Conservation (phyloP, 768 basidiomycete genomes). For the Termitomyces eurrhizus region DNA sequence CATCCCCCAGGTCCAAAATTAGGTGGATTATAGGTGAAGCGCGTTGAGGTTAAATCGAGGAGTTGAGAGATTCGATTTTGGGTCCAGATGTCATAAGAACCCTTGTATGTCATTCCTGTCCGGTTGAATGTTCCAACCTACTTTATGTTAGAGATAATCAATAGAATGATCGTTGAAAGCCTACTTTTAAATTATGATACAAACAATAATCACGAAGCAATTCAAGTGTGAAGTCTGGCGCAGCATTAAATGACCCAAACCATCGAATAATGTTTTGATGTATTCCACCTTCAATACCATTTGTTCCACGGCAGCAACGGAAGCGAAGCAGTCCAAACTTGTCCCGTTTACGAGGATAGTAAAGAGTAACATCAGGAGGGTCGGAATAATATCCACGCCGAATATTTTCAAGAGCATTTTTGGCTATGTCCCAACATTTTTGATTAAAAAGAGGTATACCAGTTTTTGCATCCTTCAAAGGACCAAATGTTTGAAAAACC, state of each 20-base stretch:
- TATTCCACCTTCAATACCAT: neutral
- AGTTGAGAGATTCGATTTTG: too few species aligned
- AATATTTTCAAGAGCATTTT: neutral
- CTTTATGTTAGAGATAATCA: neutral
- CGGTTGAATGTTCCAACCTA: neutral
- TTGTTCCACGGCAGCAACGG: neutral
- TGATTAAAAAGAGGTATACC: neutral
- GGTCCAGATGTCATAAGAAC: too few species aligned
- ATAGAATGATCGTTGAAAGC: neutral
- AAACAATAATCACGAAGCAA: neutral
- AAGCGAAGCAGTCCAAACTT: neutral
- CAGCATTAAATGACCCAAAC: neutral
- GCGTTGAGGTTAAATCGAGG: too few species aligned
- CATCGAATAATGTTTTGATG: neutral
- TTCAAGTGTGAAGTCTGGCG: neutral
- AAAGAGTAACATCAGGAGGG: neutral
- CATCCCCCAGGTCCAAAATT: too few species aligned
- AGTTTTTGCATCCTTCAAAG: neutral
- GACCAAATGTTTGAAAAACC: neutral
- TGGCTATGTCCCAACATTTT: neutral
- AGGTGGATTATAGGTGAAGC: too few species aligned
- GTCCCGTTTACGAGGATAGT: neutral
- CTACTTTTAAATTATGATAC: neutral
- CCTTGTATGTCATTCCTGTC: neutral
- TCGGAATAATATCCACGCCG: neutral